Conservation (phyloP, 441 rosid genomes). For the Francoa sonchifolia region DNA sequence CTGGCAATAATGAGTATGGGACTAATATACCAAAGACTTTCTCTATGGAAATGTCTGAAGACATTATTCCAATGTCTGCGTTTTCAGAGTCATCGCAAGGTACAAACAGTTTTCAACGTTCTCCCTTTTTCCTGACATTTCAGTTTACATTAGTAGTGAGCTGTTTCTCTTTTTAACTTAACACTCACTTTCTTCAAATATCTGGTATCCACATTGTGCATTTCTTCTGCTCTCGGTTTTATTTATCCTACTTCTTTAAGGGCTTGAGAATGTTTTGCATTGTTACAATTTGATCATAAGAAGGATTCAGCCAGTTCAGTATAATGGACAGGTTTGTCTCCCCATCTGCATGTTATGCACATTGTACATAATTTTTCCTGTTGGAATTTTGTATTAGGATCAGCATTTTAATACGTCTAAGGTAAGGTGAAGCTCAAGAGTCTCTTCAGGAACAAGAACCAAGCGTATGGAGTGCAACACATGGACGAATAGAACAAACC, state of each 20-base stretch:
- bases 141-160: no score
- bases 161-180: no score
- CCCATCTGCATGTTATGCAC: not conserved
- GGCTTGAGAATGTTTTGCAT: not conserved
- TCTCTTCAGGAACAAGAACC: no score
- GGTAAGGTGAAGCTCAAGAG: no score
- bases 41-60: conserved; percentile 45
- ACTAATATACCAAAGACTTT: conserved; percentile 31
- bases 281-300: not conserved
- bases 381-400: no score
- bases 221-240: not conserved
- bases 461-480: no score
- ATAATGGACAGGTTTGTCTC: not conserved
- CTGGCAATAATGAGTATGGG: no score
- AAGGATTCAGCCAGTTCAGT: not conserved
- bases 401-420: no score
- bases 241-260: not conserved
- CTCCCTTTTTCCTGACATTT: no score
- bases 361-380: not conserved
- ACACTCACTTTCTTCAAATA: no score
- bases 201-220: not conserved
- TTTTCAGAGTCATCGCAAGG: conserved; percentile 39
- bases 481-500: no score
- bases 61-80: conserved; percentile 35
- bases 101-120: conserved; percentile 5